Evolutionary conservation across 2,329 filamentous ascomycete species (phyloP), one percentile per base, ranked within the genome.

Genomic region (Paraconiothyrium brasiliense): DNA sequence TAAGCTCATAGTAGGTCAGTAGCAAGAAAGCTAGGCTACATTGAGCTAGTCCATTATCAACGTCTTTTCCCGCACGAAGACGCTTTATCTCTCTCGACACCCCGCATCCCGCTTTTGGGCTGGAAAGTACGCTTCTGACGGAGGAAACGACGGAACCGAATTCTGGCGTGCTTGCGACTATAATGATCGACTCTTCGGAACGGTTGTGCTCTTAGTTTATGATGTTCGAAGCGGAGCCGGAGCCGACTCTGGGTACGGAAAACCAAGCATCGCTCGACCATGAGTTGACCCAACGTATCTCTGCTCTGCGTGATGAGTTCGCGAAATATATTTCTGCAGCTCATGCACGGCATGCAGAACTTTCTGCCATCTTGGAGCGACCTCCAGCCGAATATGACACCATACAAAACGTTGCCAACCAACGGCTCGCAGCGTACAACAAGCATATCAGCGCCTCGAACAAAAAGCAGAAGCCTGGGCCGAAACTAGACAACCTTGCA

Each of bases 321-420:
- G 20, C 43, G 11, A 46, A 24, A 46, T 46, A 46, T 24, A 7
- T 46, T 46, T 3, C 43, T 22, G 20, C 4, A 20, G 43, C 43
- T 46, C n/a, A 46, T 46, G 43, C 43, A 24, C 24, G n/a, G 20
- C 43, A 46, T 22, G 43, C n/a, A 24, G 43, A 46, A 1, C 43
- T 46, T 24, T 22, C 20, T 4, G 20, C 20, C 2, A 10, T 46
- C 22, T 22, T 46, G 20, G 43, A 46, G 11, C n/a, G 20, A 46
- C 43, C 43, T 4, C 43, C 43, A 46, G 20, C 43, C 43, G 43
- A 46, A 13, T 46, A 46, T 46, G 43, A 46, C 43, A 46, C n/a
- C 20, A 8, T 46, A 24, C 43, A 46, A 24, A 46, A 46, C 20
- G 20, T 46, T 10, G 43, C 43, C 20, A 46, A 46, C 10, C 43